A percentile compares a stretch with the other conserved stretches of the same genome.
Evolutionary conservation across 345 rosid species (phyloP).

Genomic region (Aquilaria sinensis): DNA sequence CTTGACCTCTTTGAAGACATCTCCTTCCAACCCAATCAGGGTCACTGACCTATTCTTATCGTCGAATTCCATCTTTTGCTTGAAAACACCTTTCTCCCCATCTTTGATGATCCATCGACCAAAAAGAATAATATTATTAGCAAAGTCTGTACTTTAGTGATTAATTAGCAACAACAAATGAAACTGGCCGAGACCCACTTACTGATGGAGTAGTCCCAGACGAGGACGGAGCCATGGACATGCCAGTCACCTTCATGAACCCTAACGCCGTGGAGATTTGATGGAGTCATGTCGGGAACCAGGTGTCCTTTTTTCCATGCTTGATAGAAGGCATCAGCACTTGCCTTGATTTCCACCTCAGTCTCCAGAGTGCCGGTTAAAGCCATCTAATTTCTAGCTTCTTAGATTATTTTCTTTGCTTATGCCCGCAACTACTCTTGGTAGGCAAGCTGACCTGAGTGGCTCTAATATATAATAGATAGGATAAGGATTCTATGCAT

Average conservation of each 20-base stretch:
- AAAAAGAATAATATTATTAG: too few species aligned
- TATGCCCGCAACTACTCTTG: too few species aligned
- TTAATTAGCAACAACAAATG: not conserved
- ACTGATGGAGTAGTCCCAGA: slow-evolving; percentile 12
- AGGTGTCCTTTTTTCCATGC: slow-evolving; percentile 14
- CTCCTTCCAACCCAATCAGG: too few species aligned
- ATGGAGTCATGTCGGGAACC: slow-evolving; percentile 14
- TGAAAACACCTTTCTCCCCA: not conserved
- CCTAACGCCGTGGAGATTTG: slow-evolving; percentile 13
- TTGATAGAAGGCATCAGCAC: slow-evolving; percentile 21
- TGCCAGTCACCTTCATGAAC: slow-evolving; percentile 37
- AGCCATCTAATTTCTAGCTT: too few species aligned
- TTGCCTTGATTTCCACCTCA: not conserved
- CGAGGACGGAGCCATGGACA: slow-evolving; percentile 20
- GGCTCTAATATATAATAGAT: too few species aligned
- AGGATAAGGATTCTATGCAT: too few species aligned
- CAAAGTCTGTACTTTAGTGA: too few species aligned
- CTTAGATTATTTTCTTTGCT: too few species aligned
- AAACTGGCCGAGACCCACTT: not conserved
- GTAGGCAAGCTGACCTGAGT: too few species aligned
- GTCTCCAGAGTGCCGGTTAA: not conserved
- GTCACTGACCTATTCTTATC: too few species aligned
- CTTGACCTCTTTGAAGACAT: too few species aligned
- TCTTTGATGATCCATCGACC: too few species aligned
- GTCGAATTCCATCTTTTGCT: not conserved